Conservation (phyloP, 305 asterid species). For the Fraxinus ornus region DNA sequence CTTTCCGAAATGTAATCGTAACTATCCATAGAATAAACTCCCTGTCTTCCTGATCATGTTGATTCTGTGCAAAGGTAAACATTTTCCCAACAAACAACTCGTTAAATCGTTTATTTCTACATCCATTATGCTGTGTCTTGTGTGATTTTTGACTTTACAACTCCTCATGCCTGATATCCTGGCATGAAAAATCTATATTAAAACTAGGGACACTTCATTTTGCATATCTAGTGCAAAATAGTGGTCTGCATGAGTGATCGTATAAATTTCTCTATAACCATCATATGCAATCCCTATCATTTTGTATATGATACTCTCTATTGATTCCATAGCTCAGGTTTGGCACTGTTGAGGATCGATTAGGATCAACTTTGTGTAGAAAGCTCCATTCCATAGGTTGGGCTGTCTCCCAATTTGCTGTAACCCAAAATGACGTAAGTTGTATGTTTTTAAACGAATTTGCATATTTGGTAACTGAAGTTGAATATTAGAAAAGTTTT, state of each 20-base stretch:
- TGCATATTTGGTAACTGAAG: neutral
- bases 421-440: constrained; percentile 74
- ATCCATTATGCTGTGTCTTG: neutral
- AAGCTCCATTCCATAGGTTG: constrained; percentile 83
- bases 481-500: neutral
- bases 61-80: neutral
- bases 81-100: neutral
- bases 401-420: constrained; percentile 59
- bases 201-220: constrained; percentile 7
- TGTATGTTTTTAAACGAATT: neutral
- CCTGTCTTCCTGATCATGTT: neutral
- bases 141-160: neutral
- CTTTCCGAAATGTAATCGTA: neutral
- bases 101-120: neutral
- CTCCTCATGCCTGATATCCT: neutral
- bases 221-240: constrained; percentile 12
- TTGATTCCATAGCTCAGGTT: constrained; percentile 93
- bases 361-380: constrained; percentile 54
- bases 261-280: constrained; percentile 2
- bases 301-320: constrained; percentile 37
- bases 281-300: constrained; percentile 23
- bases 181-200: constrained; percentile 6
- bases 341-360: constrained; percentile 75
- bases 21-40: neutral
- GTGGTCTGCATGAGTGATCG: neutral